A percentile compares a stretch with the other conserved stretches of the same genome.
These are phyloP conservation scores for Fomitopsis pulvina DNA, from an alignment of 768 basidiomycete genomes.

Conservation along the genomic window DNA sequence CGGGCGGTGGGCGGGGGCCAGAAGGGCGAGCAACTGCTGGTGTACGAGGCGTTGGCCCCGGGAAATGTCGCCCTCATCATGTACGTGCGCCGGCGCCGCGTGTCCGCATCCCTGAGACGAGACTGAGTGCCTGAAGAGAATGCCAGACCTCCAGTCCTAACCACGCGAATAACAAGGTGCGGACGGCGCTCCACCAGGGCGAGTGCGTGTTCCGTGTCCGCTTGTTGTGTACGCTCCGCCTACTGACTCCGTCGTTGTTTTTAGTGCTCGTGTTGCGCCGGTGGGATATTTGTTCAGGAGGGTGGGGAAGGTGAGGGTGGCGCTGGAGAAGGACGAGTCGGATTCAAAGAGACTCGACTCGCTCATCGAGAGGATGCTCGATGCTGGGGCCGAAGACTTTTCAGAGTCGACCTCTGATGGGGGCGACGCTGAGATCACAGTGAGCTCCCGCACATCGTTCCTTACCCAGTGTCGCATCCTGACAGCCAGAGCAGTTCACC, in stretches of 20 bases:
- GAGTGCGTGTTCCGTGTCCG: conserved; percentile 30
- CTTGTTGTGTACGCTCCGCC: too few relatives aligned
- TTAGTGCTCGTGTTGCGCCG: conserved; percentile 53
- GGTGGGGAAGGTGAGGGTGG: conserved; percentile 44
- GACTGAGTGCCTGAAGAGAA: conserved; percentile 35
- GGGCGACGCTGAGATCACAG: conserved; percentile 16
- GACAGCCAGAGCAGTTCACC: conserved; percentile 30
- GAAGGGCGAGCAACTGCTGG: conserved; percentile 38
- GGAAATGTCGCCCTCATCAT: conserved; percentile 58
- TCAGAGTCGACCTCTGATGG: conserved; percentile 27
- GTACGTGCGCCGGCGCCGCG: conserved; percentile 30
- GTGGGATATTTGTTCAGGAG: conserved; percentile 62
- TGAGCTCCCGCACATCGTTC: too few relatives aligned
- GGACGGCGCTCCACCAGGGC: conserved; percentile 42
- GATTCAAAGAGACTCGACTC: conserved; percentile 23
- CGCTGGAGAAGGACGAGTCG: conserved; percentile 28
- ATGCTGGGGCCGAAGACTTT: conserved; percentile 39
- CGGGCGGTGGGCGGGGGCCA: conserved; percentile 46
- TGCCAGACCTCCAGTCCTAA: conserved; percentile 60
- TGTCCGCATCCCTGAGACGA: conserved; percentile 7
- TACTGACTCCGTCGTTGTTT: not conserved
- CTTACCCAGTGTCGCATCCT: not conserved
- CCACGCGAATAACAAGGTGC: conserved; percentile 51
- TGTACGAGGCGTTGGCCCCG: conserved; percentile 56
- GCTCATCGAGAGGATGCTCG: conserved; percentile 35